Conservation (phyloP, 805 yeast species). For the Candida insectorum region DNA sequence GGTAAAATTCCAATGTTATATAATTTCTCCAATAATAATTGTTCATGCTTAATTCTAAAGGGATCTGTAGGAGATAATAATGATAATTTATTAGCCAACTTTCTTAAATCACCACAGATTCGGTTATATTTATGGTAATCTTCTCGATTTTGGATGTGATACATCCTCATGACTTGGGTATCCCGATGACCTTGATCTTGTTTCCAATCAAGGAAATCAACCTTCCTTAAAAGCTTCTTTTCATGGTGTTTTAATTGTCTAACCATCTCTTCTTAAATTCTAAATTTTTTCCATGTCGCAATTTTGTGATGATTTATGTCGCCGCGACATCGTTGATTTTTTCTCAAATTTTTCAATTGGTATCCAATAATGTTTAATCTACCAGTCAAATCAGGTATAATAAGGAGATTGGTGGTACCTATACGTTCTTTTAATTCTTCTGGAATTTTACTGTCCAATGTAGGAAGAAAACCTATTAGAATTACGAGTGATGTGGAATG, state of each 20-base stretch:
- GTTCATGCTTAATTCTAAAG: constrained; percentile 83
- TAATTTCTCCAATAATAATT: constrained; percentile 79
- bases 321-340: too few relatives aligned
- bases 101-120: constrained; percentile 87
- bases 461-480: constrained; percentile 78
- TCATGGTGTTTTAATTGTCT: constrained; percentile 92
- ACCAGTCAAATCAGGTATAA: too few relatives aligned
- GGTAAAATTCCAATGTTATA: constrained; percentile 85
- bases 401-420: too few relatives aligned
- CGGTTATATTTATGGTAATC: constrained; percentile 94
- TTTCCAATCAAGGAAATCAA: constrained; percentile 96
- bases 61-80: constrained; percentile 86
- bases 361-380: too few relatives aligned
- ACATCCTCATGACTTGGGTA: constrained; percentile 92
- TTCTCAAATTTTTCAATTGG: neutral
- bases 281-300: constrained; percentile 1
- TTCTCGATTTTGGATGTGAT: constrained; percentile 90
- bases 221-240: constrained; percentile 89
- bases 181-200: constrained; percentile 94
- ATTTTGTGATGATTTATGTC: too few relatives aligned
- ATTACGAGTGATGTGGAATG: constrained; percentile 60
- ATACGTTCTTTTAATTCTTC: constrained; percentile 4
- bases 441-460: constrained; percentile 45
- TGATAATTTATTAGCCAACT: constrained; percentile 81
- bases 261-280: constrained; percentile 60